phyloP scores from a whole-genome alignment of 805 yeast species.

The Starmerella powellii region DNA sequence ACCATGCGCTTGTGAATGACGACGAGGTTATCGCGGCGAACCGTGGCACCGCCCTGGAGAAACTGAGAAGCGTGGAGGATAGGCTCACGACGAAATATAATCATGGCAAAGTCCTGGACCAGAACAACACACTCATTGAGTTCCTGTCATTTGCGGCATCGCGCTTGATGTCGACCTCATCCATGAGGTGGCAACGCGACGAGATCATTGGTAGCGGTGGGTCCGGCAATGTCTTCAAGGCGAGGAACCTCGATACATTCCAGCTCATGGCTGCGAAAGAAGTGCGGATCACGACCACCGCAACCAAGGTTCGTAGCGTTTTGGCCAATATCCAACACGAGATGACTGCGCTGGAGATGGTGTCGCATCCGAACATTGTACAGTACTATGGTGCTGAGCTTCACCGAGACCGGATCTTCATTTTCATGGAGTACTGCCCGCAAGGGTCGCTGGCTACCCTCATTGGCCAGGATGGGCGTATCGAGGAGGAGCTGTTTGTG shows the following conservation, averaged over 20 bases:
- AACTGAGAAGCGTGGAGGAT: constrained; percentile 52
- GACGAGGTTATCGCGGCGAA: constrained; percentile 44
- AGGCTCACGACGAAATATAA: constrained; percentile 39
- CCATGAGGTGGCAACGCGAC: constrained; percentile 93
- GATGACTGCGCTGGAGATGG: constrained; percentile 89
- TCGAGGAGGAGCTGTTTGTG: constrained; percentile 86
- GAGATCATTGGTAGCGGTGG: constrained; percentile 89
- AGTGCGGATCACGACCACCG: constrained; percentile 78
- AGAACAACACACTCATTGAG: constrained; percentile 74
- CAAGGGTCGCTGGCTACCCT: constrained; percentile 83
- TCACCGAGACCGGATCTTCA: constrained; percentile 85
- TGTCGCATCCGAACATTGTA: constrained; percentile 91
- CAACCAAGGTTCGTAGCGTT: constrained; percentile 58
- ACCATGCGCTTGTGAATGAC: constrained; percentile 38
- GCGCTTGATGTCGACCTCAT: constrained; percentile 52
- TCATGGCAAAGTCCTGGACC: constrained; percentile 84
- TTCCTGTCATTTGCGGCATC: constrained; percentile 77
- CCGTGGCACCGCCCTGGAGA: constrained; percentile 55
- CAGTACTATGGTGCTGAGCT: constrained; percentile 96
- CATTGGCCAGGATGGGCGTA: constrained; percentile 71
- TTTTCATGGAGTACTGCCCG: constrained; percentile 95
- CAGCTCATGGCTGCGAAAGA: constrained; percentile 96
- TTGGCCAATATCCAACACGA: constrained; percentile 88
- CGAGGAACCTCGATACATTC: constrained; percentile 86
- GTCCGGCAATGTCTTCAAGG: constrained; percentile 87